phyloP scores from a whole-genome alignment of 768 basidiomycete species.

The Rhodotorula kratochvilovae region DNA sequence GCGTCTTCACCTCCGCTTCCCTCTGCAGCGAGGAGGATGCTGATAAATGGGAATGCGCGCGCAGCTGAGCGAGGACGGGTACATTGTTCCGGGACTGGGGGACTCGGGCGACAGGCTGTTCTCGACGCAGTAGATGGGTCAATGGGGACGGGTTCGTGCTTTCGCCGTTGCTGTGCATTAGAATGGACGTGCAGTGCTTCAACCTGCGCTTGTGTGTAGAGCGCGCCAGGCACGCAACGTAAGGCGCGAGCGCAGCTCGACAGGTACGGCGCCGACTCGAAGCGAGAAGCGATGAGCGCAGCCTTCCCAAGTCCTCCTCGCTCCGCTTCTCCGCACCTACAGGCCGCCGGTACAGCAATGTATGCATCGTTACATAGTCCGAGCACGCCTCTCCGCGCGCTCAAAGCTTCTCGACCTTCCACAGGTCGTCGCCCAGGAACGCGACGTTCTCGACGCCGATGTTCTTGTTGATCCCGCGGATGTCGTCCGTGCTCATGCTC shows the following conservation, averaged over 20 bases:
- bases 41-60: neutral
- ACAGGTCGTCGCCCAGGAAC: slow-evolving; percentile 83
- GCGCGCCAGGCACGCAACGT: no score
- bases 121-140: slow-evolving; percentile 59
- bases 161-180: no score
- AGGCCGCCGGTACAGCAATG: no score
- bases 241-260: no score
- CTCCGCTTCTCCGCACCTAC: no score
- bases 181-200: no score
- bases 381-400: no score
- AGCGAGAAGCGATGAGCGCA: no score
- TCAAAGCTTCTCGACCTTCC: slow-evolving; percentile 51
- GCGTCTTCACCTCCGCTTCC: neutral
- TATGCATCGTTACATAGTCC: neutral
- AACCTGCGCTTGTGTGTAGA: no score
- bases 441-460: slow-evolving; percentile 82
- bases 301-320: no score
- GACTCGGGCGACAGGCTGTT: slow-evolving; percentile 87
- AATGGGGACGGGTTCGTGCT: no score
- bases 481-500: slow-evolving; percentile 79
- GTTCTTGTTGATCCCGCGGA: slow-evolving; percentile 81
- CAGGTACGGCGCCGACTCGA: no score
- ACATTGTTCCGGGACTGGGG: slow-evolving; percentile 84
- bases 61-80: slow-evolving; percentile 64
- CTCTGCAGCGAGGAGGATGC: neutral